Base-by-base conservation (phyloP, 768 basidiomycete genomes). In the Dacryopinax primogenitus region DNA sequence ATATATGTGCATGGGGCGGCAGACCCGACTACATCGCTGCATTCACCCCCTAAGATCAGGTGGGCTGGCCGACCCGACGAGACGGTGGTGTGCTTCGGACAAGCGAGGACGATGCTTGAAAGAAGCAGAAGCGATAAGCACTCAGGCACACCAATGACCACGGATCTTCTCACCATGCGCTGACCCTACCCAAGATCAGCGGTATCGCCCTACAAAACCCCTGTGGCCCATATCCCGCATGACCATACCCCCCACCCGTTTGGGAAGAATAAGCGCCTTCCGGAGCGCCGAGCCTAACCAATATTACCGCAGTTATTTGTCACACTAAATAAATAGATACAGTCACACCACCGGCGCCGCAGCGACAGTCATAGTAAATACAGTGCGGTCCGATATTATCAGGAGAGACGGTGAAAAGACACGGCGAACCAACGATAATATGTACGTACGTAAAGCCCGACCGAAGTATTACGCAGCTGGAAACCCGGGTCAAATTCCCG, bases 251-350 rank as follows among this genome's bases (percentile, higher is more conserved):
- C 30, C 18, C 13, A 30, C 51, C 51, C 26, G 51, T 28, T 58
- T 32, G 51, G 51, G 51, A 26, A 58, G 26, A 58, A 58, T 58
- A 58, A 30, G 26, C 51, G 45, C n/a, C 13, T 13, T 47, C 45
- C 13, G 45, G 23, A 47, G 45, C 45, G 45, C 45, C 23, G 45
- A 21, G 45, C 13, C n/a, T 9, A 9, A 23, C 41, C 41, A 44
- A 44, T 44, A 44, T 44, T 44, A 44, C 23, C 41, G 23, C 51
- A 28, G 51, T 32, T 30, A 58, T 58, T 58, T 58, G 51, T 58
- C 51, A 30, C 51, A 47, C 13, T 58, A 58, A 23, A 58, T 58
- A 58, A 58, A 58, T 58, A 58, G 51, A 58, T 58, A 58, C 51
- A 58, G 41, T 18, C 41, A 44, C 18, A 44, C 41, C 23, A 15